Base-by-base conservation (phyloP, 23 red algal species). In the Gracilaria vermiculophylla region DNA sequence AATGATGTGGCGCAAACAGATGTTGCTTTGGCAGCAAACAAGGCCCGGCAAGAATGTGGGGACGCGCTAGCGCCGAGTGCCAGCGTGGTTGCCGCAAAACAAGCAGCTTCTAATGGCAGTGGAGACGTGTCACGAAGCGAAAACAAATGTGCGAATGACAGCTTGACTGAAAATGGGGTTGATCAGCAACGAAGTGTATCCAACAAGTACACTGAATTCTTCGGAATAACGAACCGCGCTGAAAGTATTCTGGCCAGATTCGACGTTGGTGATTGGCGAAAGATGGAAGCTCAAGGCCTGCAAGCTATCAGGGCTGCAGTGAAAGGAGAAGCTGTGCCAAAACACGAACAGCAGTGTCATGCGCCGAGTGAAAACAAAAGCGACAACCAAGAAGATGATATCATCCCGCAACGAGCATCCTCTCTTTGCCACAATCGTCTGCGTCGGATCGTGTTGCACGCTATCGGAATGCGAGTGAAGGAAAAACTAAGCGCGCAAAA, bases 351-450 rank as follows among this genome's bases (percentile, higher is more conserved):
- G 9, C 28, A 34, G 3, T 13, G 0, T 34, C 0, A 17, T 34
- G 12, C 2, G 8, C 35, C 58, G 16, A 64, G 13, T 34, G 58
- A 64, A 64, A 31, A 34, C 12, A 5, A 47, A 7, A 14, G 29
- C 5, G 58, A 12, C 25, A 20, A 28, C 34, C 10, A 47, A 42
- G 37, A 25, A 9, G 67, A 47, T 47, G 1, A 47, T 47, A 9
- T 45, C 28, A 14, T 73, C 19, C 67, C 16, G 23, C 67, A 47
- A 14, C 3, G 39, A 48, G 43, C 61, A 16, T 51, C 61, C 11
- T 85, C 81, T 21, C 49, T 85, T 73, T 85, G 57, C 16, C 72
- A 70, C 20, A 62, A 85, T 21, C 81, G 81, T 53, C 25, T 85
- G 27, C 57, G 43, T n/a, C 72, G 81, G 81, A 85, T 85, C 53